Evolutionary conservation across 2,329 filamentous ascomycete species (phyloP).

Genomic region (Arthroderma sp.): DNA sequence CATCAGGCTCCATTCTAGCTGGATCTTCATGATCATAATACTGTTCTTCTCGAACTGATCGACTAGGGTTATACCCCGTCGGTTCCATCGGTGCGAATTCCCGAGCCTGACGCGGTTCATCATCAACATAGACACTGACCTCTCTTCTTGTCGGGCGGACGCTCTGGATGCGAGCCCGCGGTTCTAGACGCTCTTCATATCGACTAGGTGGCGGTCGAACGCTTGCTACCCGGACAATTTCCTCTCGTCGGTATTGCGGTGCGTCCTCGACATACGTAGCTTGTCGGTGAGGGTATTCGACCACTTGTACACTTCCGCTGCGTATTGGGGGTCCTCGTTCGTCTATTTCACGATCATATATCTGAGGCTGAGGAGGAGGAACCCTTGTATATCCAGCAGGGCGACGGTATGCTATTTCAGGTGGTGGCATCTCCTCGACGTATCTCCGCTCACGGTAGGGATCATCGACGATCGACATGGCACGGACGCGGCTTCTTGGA

Average conservation of each 20-base stretch:
- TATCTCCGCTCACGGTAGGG: slow-evolving; percentile 29
- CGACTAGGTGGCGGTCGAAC: slow-evolving; percentile 40
- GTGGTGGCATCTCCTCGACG: slow-evolving; percentile 33
- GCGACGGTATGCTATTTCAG: slow-evolving; percentile 28
- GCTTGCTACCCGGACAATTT: slow-evolving; percentile 43
- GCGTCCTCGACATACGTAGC: slow-evolving; percentile 50
- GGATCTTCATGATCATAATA: slow-evolving; percentile 26
- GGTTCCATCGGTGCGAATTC: slow-evolving; percentile 37
- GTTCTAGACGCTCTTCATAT: slow-evolving; percentile 31
- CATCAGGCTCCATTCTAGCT: slow-evolving; percentile 20
- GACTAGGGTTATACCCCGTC: slow-evolving; percentile 27
- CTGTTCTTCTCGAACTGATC: slow-evolving; percentile 22
- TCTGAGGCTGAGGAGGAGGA: slow-evolving; percentile 18
- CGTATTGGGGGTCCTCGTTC: slow-evolving; percentile 24
- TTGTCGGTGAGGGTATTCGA: slow-evolving; percentile 27
- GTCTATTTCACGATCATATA: slow-evolving; percentile 21
- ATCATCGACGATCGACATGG: slow-evolving; percentile 31
- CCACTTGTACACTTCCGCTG: slow-evolving; percentile 28
- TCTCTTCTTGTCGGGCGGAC: slow-evolving; percentile 31
- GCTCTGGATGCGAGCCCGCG: slow-evolving; percentile 29
- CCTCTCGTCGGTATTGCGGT: slow-evolving; percentile 41
- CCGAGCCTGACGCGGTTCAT: slow-evolving; percentile 26
- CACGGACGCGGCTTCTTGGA: slow-evolving; percentile 24
- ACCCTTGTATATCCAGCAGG: slow-evolving; percentile 25
- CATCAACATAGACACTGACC: slow-evolving; percentile 30